These are phyloP conservation scores for Cladosporium sp. DNA, from an alignment of 2,329 filamentous ascomycete species.

Conservation along the genomic window DNA sequence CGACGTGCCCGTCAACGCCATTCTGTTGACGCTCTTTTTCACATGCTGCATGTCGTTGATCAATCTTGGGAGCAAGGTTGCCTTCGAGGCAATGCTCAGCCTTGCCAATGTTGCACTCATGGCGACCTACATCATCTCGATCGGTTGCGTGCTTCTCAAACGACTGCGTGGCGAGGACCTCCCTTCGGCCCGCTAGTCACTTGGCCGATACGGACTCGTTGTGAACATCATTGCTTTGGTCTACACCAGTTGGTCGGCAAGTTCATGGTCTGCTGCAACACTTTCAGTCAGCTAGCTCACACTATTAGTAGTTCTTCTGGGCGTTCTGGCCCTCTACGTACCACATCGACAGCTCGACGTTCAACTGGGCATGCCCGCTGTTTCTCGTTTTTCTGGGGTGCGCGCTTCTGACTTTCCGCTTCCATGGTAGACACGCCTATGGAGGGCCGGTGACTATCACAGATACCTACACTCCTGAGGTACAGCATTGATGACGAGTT, in stretches of 20 bases:
- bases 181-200: constrained; percentile 28
- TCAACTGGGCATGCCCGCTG: constrained; percentile 15
- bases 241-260: constrained; percentile 25
- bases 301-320: constrained; percentile 12
- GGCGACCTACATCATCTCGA: constrained; percentile 44
- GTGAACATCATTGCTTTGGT: constrained; percentile 30
- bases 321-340: constrained; percentile 16
- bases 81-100: constrained; percentile 41
- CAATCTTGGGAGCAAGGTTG: constrained; percentile 30
- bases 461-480: background rate
- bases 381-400: constrained; percentile 5
- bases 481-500: background rate
- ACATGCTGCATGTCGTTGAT: constrained; percentile 30
- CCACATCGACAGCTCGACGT: constrained; percentile 3
- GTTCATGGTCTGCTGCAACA: background rate
- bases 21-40: constrained; percentile 27
- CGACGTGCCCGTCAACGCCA: constrained; percentile 31
- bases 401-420: constrained; percentile 3
- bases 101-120: constrained; percentile 41
- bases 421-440: constrained; percentile 7
- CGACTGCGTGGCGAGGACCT: constrained; percentile 27
- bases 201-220: constrained; percentile 27
- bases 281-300: background rate
- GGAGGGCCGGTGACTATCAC: constrained; percentile 8
- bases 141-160: constrained; percentile 33